Evolutionary conservation across 176 grass and related monocot species (phyloP).

Genomic region (Miscanthus lutarioriparius): DNA sequence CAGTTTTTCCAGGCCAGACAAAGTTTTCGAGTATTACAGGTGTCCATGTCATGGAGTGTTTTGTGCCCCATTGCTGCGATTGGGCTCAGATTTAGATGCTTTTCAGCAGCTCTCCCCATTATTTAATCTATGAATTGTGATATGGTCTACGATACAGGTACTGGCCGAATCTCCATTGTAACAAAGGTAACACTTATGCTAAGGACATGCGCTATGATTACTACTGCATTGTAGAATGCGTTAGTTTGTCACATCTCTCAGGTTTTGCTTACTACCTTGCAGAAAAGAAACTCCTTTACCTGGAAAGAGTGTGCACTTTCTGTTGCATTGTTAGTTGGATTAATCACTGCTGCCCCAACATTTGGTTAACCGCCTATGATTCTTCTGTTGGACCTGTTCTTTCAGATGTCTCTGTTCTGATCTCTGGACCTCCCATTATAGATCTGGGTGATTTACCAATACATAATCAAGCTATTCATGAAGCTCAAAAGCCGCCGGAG

Average conservation of each 20-base stretch:
- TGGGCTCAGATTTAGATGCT: no score
- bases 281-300: constrained; percentile 64
- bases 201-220: no score
- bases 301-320: constrained; percentile 77
- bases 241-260: background rate
- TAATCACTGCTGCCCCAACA: constrained; percentile 55
- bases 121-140: no score
- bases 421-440: constrained; percentile 87
- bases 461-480: constrained; percentile 85
- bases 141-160: no score
- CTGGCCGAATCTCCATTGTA: no score
- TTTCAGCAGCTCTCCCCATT: no score
- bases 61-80: no score
- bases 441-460: constrained; percentile 79
- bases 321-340: constrained; percentile 67
- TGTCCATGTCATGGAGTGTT: no score
- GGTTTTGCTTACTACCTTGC: constrained; percentile 34
- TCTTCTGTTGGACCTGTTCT: constrained; percentile 52
- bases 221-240: no score
- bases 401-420: constrained; percentile 87
- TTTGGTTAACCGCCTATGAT: constrained; percentile 50
- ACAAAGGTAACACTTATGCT: no score
- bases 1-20: no score
- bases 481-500: constrained; percentile 88
- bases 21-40: no score